Evolutionary conservation across 768 basidiomycete genomes (phyloP), one percentile per base, ranked within the genome.

Genomic region (Trametes maxima): DNA sequence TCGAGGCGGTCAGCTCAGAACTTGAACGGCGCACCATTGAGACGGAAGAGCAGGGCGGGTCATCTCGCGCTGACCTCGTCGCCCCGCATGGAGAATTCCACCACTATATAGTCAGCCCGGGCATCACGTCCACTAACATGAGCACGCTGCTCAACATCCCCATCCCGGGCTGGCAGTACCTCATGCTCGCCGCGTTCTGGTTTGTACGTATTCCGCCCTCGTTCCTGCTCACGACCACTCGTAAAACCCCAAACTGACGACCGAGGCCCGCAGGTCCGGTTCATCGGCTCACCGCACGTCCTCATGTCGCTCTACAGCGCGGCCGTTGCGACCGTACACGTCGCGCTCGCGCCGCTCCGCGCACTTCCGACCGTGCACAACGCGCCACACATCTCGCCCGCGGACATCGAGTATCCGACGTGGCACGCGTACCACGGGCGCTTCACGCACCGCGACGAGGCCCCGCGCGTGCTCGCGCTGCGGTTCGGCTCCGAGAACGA

Each of bases 41-140:
- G 17, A 51, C 50, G 1, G 19, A 67, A 63, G 25, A 54, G 43
- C 21, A 42, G 16, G 55, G 36, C 43, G 48, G 50, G n/a, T 36
- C 37, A 33, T 16, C 35, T 13, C 33, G 39, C 54, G 33, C 49
- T 17, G 54, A 63, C 46, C 13, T 54, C 45, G 39, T 55, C 48
- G 53, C 62, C 33, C 62, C 58, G 21, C 19, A 60, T 59, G 13
- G 72, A 7, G 51, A 64, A 35, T 46, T 67, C 37, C 79, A 86
- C 45, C 90, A 94, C 70, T 76, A 90, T 59, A 70, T 84, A 52
- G 79, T 83, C 13, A 83, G 90, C 51, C 93, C 93, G 1, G 91
- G 89, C 3, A 79, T 92, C 17, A 85, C 80, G 46, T 76, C 78
- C 39, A 90, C 90, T 0, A 85, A 85, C 47, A 85, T 94, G 63